A percentile compares a stretch with the other conserved stretches of the same genome.
These are phyloP conservation scores for Aspergillus carlsbadensis DNA, from an alignment of 495 filamentous ascomycete genomes.

Conservation along the genomic window DNA sequence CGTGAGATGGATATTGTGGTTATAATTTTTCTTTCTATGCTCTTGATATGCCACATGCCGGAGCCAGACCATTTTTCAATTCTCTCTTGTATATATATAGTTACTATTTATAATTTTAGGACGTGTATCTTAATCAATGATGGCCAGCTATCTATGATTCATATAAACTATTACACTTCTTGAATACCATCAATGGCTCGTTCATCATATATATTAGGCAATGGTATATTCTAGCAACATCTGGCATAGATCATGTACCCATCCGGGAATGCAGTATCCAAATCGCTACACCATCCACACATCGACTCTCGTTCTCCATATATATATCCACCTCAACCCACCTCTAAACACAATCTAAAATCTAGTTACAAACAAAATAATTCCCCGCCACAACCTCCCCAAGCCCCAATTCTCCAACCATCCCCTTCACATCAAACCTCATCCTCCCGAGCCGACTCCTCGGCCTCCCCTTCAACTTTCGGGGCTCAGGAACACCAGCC, in stretches of 20 bases:
- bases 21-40: slow-evolving; percentile 30
- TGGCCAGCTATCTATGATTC: too few relatives aligned
- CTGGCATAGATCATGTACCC: too few relatives aligned
- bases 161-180: too few relatives aligned
- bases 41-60: not conserved
- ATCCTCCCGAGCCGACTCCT: not conserved
- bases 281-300: too few relatives aligned
- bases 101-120: not conserved
- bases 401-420: not conserved
- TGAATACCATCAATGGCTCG: too few relatives aligned
- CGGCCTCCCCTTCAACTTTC: not conserved
- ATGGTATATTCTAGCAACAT: too few relatives aligned
- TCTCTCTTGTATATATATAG: not conserved
- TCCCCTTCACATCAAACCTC: not conserved
- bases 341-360: too few relatives aligned
- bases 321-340: too few relatives aligned
- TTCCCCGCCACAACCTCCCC: not conserved
- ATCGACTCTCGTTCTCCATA: too few relatives aligned
- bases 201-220: too few relatives aligned
- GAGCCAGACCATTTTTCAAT: not conserved
- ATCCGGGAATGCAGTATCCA: too few relatives aligned
- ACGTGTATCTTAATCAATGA: too few relatives aligned
- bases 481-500: not conserved
- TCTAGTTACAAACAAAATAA: not conserved
- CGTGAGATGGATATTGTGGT: slow-evolving; percentile 77